Evolutionary conservation across 2,329 filamentous ascomycete genomes (phyloP), one percentile per base, ranked within the genome.

Genomic region (Nothophoma quercina): DNA sequence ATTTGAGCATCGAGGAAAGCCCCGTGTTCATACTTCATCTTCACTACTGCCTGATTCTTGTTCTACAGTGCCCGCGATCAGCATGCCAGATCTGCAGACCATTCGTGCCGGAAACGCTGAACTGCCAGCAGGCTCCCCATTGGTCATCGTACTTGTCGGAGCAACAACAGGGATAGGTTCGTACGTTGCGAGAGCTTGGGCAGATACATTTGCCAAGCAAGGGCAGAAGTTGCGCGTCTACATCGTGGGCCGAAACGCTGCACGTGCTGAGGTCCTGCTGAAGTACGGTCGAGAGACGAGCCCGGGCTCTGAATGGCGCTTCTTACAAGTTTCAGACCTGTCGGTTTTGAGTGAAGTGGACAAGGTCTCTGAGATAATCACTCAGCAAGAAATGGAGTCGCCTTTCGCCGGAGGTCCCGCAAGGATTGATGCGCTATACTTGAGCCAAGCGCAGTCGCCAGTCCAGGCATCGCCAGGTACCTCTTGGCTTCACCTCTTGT

Each of bases 401-500:
- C 56, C 59, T 4, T 64, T 67, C 34, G 33, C 47, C 23, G 60
- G 60, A 5, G 64, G 60, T 7, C 41, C 29, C 7, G 47, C 70
- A 16, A 68, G 69, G 49, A 44, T 77, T 18, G 74, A 77, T 57
- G 60, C 70, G 13, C 36, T 77, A 19, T 67, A 74, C 16, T 58
- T 68, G 56, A 65, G 60, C 22, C 69, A 73, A 38, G 72, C 61
- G 5, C 58, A 60, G 13, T 60, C 64, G 10, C 59, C 63, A 4
- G 3, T 63, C 41, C 67, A 56, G 30, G 81, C 85, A 59, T 70
- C 72, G 22, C 74, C 74, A 22, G 76, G 87, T 52, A 86, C 63
- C 63, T 84, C 4, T 64, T 85, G 0, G 81, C 83, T 47, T 21
- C 5, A 19, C 15, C 5, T 21, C 5, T n/a, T n/a, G n/a, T n/a